Conservation (phyloP, 345 rosid genomes). For the Euphorbia peplus region DNA sequence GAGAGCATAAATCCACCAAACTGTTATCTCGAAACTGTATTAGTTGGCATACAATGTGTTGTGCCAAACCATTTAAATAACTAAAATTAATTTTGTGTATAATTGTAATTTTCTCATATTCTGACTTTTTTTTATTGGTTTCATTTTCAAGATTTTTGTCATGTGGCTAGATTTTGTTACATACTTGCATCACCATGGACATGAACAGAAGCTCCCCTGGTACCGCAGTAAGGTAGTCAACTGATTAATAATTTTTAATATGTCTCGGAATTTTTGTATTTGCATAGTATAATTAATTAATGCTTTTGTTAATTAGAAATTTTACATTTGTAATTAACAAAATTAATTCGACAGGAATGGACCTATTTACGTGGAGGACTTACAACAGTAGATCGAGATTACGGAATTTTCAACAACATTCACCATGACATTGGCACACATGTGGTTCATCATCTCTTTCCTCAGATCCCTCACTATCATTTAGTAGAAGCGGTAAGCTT, state of each 20-base stretch:
- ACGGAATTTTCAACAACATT: conserved; percentile 64
- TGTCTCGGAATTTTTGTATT: no score
- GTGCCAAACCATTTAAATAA: no score
- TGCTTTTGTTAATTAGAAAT: no score
- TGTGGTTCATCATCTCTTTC: conserved; percentile 87
- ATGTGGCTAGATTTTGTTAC: conserved; percentile 82
- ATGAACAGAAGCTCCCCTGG: conserved; percentile 87
- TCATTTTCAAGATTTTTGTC: conserved; percentile 46
- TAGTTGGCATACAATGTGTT: no score
- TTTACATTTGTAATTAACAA: neutral
- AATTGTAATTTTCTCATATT: no score
- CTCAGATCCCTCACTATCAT: conserved; percentile 91
- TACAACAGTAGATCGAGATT: conserved; percentile 82
- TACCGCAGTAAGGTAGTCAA: conserved; percentile 79
- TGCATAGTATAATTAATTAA: no score
- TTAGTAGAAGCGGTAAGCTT: conserved; percentile 69
- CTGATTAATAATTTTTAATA: neutral
- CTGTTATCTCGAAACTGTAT: no score
- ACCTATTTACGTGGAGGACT: conserved; percentile 82
- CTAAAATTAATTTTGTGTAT: no score
- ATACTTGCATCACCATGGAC: conserved; percentile 91
- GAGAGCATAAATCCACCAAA: no score
- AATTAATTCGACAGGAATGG: conserved; percentile 60
- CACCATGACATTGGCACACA: conserved; percentile 94
- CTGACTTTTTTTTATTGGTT: no score